These are phyloP conservation scores for Boehmeria nivea DNA, from an alignment of 306 rosid species.

Conservation along the genomic window DNA sequence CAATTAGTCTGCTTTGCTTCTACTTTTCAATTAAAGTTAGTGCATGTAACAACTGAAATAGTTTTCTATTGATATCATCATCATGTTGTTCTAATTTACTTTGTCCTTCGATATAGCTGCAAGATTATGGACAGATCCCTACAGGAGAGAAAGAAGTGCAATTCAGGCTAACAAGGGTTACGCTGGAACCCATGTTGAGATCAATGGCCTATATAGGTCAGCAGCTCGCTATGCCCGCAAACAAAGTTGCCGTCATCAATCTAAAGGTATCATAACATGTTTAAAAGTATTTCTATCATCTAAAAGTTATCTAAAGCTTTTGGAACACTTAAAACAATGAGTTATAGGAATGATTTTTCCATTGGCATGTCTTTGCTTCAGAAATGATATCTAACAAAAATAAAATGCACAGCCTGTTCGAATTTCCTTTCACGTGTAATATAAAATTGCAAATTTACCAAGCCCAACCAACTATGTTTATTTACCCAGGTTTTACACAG, in stretches of 20 bases:
- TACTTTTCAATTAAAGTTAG: neutral
- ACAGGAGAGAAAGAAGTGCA: constrained; percentile 63
- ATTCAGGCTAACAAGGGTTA: constrained; percentile 57
- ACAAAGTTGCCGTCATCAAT: constrained; percentile 73
- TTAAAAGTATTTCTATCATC: neutral
- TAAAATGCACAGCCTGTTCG: neutral
- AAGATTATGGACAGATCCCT: constrained; percentile 60
- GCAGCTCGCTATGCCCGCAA: constrained; percentile 59
- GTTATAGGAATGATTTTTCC: neutral
- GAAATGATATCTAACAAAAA: neutral
- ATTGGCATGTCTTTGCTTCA: neutral
- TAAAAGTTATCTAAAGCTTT: neutral
- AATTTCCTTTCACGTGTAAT: neutral
- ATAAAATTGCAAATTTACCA: neutral
- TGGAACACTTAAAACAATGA: no score
- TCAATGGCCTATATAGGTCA: constrained; percentile 70
- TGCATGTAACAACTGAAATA: neutral
- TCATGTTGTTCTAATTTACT: constrained; percentile 22
- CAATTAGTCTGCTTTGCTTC: neutral
- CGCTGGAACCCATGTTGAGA: constrained; percentile 75
- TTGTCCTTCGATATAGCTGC: constrained; percentile 40
- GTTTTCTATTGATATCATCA: constrained; percentile 21
- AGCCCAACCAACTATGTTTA: neutral
- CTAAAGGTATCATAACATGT: constrained; percentile 43
- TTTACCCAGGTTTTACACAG: neutral